Conservation (phyloP, 768 basidiomycete genomes). For the Lactarius akahatsu region DNA sequence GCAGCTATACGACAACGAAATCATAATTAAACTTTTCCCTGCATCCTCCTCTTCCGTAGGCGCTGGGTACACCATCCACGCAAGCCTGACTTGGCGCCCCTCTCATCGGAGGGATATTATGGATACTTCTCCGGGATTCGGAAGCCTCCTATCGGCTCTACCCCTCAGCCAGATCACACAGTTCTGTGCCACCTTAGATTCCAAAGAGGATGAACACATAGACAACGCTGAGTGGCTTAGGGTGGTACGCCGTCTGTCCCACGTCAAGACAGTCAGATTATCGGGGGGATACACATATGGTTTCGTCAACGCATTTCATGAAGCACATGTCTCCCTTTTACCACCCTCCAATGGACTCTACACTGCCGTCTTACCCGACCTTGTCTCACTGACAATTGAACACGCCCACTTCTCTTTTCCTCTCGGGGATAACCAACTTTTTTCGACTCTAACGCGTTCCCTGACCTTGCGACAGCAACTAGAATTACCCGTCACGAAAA, state of each 20-base stretch:
- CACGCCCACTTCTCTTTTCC: slow-evolving; percentile 26
- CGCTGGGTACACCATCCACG: neutral
- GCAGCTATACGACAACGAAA: neutral
- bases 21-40: neutral
- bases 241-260: slow-evolving; percentile 18
- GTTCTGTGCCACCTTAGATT: neutral
- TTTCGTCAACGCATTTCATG: slow-evolving; percentile 13
- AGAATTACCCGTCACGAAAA: neutral
- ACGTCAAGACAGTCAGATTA: slow-evolving; percentile 4
- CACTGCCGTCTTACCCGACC: slow-evolving; percentile 3
- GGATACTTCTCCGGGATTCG: slow-evolving; percentile 10
- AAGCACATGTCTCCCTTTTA: neutral
- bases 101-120: neutral
- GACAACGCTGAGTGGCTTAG: slow-evolving; percentile 12
- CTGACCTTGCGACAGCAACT: slow-evolving; percentile 9
- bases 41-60: neutral
- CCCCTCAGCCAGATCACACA: slow-evolving; percentile 5
- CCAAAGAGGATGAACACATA: neutral
- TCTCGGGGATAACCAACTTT: slow-evolving; percentile 18
- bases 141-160: slow-evolving; percentile 11
- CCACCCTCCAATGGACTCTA: neutral
- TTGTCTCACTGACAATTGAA: slow-evolving; percentile 4
- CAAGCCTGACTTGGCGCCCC: neutral
- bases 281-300: slow-evolving; percentile 11
- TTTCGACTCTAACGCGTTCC: slow-evolving; percentile 16